Base-by-base conservation (phyloP, 768 basidiomycete species). In the Leucocoprinus sp. region DNA sequence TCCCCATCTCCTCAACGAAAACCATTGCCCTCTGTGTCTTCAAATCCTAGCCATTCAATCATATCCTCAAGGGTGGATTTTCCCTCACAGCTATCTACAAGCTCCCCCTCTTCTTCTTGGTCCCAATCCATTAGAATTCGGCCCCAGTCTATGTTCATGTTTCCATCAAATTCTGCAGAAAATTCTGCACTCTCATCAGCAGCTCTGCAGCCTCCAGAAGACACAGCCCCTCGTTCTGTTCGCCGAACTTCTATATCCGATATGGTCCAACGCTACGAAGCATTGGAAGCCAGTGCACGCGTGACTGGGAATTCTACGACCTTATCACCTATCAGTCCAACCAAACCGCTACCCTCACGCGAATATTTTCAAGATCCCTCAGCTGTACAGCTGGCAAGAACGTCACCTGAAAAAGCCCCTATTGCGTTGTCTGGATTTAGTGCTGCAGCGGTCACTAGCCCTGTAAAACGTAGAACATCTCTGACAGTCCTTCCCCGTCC, bases 261-360 rank as follows among this genome's bases (percentile, higher is more conserved):
- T 56, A 89, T 91, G 78, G 89, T 91, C 19, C 84, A 86, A 53
- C 76, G 70, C 36, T 92, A 81, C 59, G 89, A 92, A 60, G 76
- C 79, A 5, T 78, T 90, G 44, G 73, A 42, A 33, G 39, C 46
- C 33, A 48, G 14, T 19, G 39, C 23, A 14, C 40, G 33, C 11
- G 38, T 39, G 3, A 23, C 40, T 7, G 39, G 39, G 8, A 41
- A 35, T 17, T 31, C 40, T n/a, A 34, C 31, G 21, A 23, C 40
- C 26, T 19, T 27, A 11, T 61, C 68, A 7, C 56, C 63, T 21
- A 47, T 60, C 26, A 41, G 22, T 15, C 23, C 26, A 17, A 17
- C 26, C 21, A 37, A 34, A 18, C 35, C 23, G 1, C 8, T 35
- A 21, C 33, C 22, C n/a, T 17, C 27, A n/a, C 46, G 46, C 18